Conservation (phyloP, 192 early-diverging fungal species). For the Umbelopsis isabellina region DNA sequence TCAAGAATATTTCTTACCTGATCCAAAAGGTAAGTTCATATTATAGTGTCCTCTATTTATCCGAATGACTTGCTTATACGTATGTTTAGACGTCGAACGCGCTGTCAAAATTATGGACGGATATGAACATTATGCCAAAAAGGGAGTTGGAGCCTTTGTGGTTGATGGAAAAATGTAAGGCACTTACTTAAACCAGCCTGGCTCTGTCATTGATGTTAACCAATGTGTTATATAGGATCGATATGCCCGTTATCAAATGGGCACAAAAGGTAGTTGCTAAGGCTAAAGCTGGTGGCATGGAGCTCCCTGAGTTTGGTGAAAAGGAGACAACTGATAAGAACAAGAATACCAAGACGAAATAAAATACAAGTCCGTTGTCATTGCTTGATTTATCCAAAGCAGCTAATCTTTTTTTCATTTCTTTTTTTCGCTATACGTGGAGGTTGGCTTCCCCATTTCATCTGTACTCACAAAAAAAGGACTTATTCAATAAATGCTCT, state of each 20-base stretch:
- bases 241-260: constrained; percentile 92
- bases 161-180: constrained; percentile 90
- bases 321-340: constrained; percentile 11
- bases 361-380: neutral
- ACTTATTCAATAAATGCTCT: constrained; percentile 9
- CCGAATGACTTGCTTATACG: neutral
- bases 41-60: too few relatives aligned
- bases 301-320: constrained; percentile 27
- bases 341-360: constrained; percentile 22
- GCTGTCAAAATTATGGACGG: constrained; percentile 75
- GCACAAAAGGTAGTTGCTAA: constrained; percentile 73
- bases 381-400: too few relatives aligned
- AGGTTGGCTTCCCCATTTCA: neutral
- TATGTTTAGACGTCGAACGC: constrained; percentile 56
- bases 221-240: constrained; percentile 51
- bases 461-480: neutral
- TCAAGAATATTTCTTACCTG: constrained; percentile 78
- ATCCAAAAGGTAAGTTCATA: constrained; percentile 51
- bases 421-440: neutral
- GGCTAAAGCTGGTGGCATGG: constrained; percentile 63
- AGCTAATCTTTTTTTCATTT: too few relatives aligned
- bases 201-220: neutral
- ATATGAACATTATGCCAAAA: constrained; percentile 61
- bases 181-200: constrained; percentile 3
- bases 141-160: constrained; percentile 89